Base-by-base conservation (phyloP, 768 basidiomycete species). In the Russula sp. region DNA sequence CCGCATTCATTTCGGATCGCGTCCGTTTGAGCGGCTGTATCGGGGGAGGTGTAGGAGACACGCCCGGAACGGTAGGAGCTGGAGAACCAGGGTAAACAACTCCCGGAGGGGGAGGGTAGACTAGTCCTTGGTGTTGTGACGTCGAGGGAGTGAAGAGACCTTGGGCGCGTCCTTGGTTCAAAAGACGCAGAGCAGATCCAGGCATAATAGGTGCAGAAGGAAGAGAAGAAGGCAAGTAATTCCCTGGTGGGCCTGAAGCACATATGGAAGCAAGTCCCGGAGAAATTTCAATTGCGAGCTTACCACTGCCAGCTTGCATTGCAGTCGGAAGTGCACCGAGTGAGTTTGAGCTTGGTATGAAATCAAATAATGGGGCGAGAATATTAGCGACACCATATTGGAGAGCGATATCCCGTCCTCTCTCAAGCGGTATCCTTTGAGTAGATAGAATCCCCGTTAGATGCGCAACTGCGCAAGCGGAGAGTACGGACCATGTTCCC, bases 361-460 rank as follows among this genome's bases (percentile, higher is more conserved):
- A 95, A 75, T 98, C 95, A 75, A 99, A 96, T 64, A 99, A 80
- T 2, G 95, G 94, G 1, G 86, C 80, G 61, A 99, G 82, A 57
- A 97, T 80, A 51, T 88, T 86, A 37, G 89, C 87, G 48, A 99
- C 95, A 60, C 93, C 94, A 75, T 91, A 98, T 70, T 93, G 93
- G 16, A 84, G 75, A 2, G 97, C 95, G 52, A 99, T 87, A 69
- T 98, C 94, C 61, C 91, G 87, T 44, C 95, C 95, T 61, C 93
- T 83, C 69, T 95, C 92, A 45, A 98, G 87, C 1, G 97, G 97
- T 69, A 99, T 96, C 96, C 95, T 98, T 67, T 37, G 50, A 27
- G 45, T 45, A 63, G 31, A 45, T 44, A 40, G 31, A n/a, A 32
- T 18, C 16, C 35, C 22, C 11, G 49, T 61, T 10, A 54, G 50